Conservation (phyloP, 208 protist species). For the Strigomonas culicis region DNA sequence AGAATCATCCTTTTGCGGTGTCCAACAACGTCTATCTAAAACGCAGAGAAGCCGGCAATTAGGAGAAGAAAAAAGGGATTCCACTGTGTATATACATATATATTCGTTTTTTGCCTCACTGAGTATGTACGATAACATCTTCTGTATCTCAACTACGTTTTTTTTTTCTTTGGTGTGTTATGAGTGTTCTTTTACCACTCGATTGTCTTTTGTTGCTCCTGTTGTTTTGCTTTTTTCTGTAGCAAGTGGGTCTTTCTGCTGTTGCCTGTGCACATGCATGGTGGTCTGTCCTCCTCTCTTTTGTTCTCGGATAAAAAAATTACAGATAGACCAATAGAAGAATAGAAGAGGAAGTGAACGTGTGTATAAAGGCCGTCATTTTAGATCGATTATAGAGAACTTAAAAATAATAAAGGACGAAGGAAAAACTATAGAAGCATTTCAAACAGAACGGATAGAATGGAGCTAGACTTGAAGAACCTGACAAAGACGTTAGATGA, state of each 20-base stretch:
- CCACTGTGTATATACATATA: not conserved
- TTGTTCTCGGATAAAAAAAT: not conserved
- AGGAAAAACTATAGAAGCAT: not conserved
- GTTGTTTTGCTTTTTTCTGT: not conserved
- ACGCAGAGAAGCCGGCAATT: not conserved
- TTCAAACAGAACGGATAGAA: not conserved
- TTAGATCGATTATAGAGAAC: not conserved
- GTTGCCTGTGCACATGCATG: no score
- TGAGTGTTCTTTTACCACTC: not conserved
- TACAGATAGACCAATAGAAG: not conserved
- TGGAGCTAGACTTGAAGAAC: no score
- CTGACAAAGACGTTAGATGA: no score
- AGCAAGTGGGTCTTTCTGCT: not conserved
- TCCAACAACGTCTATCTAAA: not conserved
- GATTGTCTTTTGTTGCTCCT: slow-evolving; percentile 1
- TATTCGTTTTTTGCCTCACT: not conserved
- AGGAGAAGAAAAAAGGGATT: not conserved
- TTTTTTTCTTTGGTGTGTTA: not conserved
- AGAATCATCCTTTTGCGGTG: not conserved
- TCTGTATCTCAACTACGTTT: not conserved
- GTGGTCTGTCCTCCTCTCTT: not conserved
- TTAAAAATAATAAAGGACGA: not conserved
- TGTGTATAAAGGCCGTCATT: not conserved
- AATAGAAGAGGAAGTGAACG: slow-evolving; percentile 5
- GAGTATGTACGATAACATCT: not conserved